Evolutionary conservation across 1,284 basidiomycete genomes (phyloP), one percentile per base, ranked within the genome.

Genomic region (Malassezia furfur): DNA sequence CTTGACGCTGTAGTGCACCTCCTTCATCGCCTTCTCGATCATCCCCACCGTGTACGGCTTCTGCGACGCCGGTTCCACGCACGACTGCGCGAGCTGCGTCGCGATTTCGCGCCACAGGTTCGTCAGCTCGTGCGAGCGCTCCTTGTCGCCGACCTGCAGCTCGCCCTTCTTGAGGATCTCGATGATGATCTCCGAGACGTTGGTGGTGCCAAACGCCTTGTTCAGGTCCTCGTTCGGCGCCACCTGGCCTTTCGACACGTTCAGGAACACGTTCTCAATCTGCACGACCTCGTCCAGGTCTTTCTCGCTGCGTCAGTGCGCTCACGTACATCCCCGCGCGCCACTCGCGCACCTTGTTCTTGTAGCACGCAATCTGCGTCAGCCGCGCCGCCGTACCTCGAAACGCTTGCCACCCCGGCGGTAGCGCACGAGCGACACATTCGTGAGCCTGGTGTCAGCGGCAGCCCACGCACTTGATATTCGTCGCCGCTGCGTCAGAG

Each of bases 321-420:
- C 43, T 11, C 17, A 55, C 53, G 38, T 28, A 79, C 84, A 93
- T 86, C 59, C 90, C 90, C 51, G 83, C 88, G 54, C 93, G 80
- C 84, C 87, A 98, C 77, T 96, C 91, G 65, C 91, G 87, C 19
- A 96, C 93, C 78, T 96, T 96, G 79, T 99, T 99, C 80, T 96
- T 96, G 79, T 96, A 96, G 77, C 91, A 96, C 45, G 93, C 93
- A 66, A 98, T 87, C 88, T 54, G 52, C 12, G 19, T 48, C 12
- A 48, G 30, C 35, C 2, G 12, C 15, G 14, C 25, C 17, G 17
- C 22, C 14, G n/a, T 28, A 35, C 52, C 47, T 99, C 94, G 76
- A 96, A 99, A 49, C 94, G 84, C 77, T 96, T 96, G 30, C 94
- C 94, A 43, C 86, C 89, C 76, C 96, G 96, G 79, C 91, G 94